Base-by-base conservation (phyloP, 2,329 filamentous ascomycete species). In the Xylariaceae sp. region DNA sequence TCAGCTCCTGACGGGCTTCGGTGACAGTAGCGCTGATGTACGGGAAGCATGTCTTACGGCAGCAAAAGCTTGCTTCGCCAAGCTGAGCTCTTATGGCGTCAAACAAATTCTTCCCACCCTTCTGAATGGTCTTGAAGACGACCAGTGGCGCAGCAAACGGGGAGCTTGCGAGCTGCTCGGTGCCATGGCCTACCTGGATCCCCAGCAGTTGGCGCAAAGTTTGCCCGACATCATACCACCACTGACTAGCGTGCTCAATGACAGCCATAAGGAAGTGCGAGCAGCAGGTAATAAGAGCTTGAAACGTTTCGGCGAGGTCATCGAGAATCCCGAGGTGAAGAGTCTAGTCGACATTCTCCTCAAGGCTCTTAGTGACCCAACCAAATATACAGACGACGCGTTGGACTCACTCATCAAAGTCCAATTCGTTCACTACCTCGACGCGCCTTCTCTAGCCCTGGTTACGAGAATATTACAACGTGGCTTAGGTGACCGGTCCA, bases 121-220 rank as follows among this genome's bases (percentile, higher is more conserved):
- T 6, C 82, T 99, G 2, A 87, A 94, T 60, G 94, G 95, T 53
- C 83, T 99, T 8, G 92, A 97, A 60, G 94, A 99, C 60, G 85
- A 90, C 47, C 93, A 97, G 72, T 99, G 94, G 94, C 88, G 94
- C 67, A 97, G 92, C 76, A 97, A 99, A 75, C 96, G 96, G 76
- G 94, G 95, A 64, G 94, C 94, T 48, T 99, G 94, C 69, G 94
- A 99, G 70, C 86, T 96, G 21, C 82, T 99, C 11, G 94, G 94
- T 70, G 94, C 94, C 58, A 99, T 99, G 94, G 95, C 94, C 4
- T 99, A 99, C 70, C 83, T 99, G 26, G 94, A 97, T 70, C 93
- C 95, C 6, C 89, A 97, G 61, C 94, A 99, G 71, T 82, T 99
- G 15, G 92, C 94, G 1, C 82, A 88, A 63, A 97, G 92, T 70